phyloP scores from a whole-genome alignment of 2,329 filamentous ascomycete species.

The Blastomyces parvus region DNA sequence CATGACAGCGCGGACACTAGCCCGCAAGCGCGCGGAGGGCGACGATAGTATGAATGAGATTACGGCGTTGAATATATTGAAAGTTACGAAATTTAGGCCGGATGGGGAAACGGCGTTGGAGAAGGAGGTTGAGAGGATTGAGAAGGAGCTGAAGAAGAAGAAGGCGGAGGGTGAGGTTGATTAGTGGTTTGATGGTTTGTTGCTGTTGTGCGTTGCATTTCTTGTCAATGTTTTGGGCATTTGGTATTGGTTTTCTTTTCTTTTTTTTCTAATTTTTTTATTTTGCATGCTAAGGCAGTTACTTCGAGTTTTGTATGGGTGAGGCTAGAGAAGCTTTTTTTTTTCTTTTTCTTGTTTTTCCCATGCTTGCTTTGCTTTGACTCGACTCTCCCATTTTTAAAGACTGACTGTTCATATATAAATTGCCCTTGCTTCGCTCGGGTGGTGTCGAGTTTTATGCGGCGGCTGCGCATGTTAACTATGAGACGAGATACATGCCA shows the following conservation, averaged over 20 bases:
- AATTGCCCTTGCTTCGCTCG: neutral
- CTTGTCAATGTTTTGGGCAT: neutral
- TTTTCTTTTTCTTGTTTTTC: neutral
- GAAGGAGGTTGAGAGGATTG: conserved; percentile 42
- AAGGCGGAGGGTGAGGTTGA: conserved; percentile 18
- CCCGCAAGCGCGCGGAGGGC: conserved; percentile 45
- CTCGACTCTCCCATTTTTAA: neutral
- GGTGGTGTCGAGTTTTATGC: neutral
- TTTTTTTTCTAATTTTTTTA: neutral
- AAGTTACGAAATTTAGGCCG: conserved; percentile 68
- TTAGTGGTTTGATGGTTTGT: neutral
- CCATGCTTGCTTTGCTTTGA: neutral
- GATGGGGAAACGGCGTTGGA: conserved; percentile 61
- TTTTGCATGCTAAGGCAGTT: neutral
- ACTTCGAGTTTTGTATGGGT: neutral
- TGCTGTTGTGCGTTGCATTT: neutral
- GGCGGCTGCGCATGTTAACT: neutral
- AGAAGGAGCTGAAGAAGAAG: conserved; percentile 33
- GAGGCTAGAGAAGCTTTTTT: neutral
- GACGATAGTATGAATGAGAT: conserved; percentile 56
- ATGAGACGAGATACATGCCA: neutral
- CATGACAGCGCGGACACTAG: conserved; percentile 79
- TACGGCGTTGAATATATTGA: conserved; percentile 68
- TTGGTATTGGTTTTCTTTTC: neutral
- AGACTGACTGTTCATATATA: neutral